Base-by-base conservation (phyloP, 2,329 filamentous ascomycete genomes). In the Cordyceps militaris region DNA sequence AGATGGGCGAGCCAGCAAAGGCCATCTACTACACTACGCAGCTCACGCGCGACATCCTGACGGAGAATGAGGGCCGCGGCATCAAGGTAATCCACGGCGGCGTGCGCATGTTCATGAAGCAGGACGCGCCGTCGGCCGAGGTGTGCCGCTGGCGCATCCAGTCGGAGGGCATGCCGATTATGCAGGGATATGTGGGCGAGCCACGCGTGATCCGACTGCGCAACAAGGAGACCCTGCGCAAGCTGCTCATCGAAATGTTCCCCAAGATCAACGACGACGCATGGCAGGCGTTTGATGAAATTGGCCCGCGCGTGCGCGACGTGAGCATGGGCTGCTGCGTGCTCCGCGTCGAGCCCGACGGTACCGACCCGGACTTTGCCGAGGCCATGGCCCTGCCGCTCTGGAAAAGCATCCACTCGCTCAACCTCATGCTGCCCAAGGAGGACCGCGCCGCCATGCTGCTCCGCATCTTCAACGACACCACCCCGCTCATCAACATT, bases 81-180 rank as follows among this genome's bases (percentile, higher is more conserved):
- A 87, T 97, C 73, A 96, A 94, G 71, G 96, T 99, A 69, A 89
- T 99, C 51, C 94, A 99, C 73, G 93, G 88, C 52, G 94, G 94
- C 62, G 92, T 99, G 34, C 96, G 96, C 76, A 97, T 97, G 91
- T 99, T 96, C 71, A 94, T 97, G 79, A 96, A 96, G 77, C 93
- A 97, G 72, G 91, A 97, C 67, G 88, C 90, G 0, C 92, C 96
- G 60, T 88, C 86, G 5, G 86, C 87, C 36, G 87, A 92, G 56
- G 88, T 94, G 34, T 96, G 92, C 76, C 83, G 87, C 59, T 99
- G 94, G 94, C 85, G 94, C 48, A 94, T 99, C 65, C 94, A 99
- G 77, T 89, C 87, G 13, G 94, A 99, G 73, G 94, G 94, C 24
- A 85, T 99, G 75, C 85, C 88, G 10, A 91, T 99, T 63, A 79